These are phyloP conservation scores for Mollisia scopiformis DNA, from an alignment of 2,329 filamentous ascomycete genomes.

Conservation along the genomic window DNA sequence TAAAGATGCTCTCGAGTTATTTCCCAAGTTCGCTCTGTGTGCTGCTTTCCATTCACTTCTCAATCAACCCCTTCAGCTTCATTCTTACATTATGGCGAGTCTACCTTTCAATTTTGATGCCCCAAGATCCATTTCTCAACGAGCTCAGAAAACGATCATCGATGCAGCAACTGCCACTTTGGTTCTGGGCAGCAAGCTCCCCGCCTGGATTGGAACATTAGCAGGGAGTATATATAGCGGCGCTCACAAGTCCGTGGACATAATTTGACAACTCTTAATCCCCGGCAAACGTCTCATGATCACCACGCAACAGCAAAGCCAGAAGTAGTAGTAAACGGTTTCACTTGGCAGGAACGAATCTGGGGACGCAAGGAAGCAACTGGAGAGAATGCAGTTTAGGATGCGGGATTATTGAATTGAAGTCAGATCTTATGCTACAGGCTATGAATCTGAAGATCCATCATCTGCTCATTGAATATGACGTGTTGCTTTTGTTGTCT, in stretches of 20 bases:
- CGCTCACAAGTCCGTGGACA: not conserved
- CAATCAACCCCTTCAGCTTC: not conserved
- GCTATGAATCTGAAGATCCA: too few species aligned
- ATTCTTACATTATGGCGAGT: not conserved
- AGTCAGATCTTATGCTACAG: too few species aligned
- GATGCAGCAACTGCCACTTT: not conserved
- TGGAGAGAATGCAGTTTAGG: not conserved
- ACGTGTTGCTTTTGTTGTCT: too few species aligned
- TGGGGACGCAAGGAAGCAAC: not conserved
- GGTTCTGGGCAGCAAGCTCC: not conserved
- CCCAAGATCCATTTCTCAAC: not conserved
- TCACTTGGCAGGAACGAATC: not conserved
- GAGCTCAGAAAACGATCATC: not conserved
- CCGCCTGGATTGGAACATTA: not conserved
- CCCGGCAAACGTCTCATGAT: not conserved
- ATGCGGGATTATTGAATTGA: too few species aligned
- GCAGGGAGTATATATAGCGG: not conserved
- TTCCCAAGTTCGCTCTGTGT: too few species aligned
- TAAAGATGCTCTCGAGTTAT: too few species aligned
- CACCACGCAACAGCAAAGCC: not conserved
- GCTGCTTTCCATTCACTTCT: not conserved
- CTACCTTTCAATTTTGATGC: too few species aligned
- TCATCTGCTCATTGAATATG: too few species aligned
- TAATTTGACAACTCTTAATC: not conserved
- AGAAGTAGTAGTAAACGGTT: not conserved